phyloP scores from a whole-genome alignment of 2,329 filamentous ascomycete genomes.

The Ascochyta pisi region DNA sequence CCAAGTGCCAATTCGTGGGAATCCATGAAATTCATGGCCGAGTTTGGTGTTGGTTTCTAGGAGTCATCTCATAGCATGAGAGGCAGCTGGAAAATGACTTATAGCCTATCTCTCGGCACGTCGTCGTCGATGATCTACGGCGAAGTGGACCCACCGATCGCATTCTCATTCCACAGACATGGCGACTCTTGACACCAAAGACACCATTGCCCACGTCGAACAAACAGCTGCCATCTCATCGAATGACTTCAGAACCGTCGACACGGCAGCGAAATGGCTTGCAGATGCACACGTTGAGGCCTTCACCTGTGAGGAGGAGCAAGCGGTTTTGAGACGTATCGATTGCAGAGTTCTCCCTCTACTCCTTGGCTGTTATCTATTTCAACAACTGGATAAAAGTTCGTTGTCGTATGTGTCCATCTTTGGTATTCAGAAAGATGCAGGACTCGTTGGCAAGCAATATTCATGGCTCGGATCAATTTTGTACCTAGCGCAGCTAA shows the following conservation, averaged over 20 bases:
- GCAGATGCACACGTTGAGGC: constrained; percentile 48
- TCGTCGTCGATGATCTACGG: background rate
- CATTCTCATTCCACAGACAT: background rate
- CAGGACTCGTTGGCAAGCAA: constrained; percentile 56
- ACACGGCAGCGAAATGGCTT: constrained; percentile 58
- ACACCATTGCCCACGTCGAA: constrained; percentile 27
- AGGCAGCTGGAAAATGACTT: background rate
- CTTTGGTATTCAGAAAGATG: constrained; percentile 58
- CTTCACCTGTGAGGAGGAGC: constrained; percentile 60
- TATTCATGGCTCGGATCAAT: constrained; percentile 68
- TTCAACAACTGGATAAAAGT: constrained; percentile 63
- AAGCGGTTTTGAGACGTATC: constrained; percentile 58
- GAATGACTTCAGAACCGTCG: constrained; percentile 24
- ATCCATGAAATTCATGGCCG: background rate
- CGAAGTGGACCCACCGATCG: background rate
- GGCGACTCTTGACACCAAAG: constrained; percentile 16
- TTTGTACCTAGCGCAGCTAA: constrained; percentile 64
- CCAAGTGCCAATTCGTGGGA: background rate
- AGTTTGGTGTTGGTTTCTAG: background rate
- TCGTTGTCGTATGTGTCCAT: constrained; percentile 55
- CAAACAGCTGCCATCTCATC: constrained; percentile 1
- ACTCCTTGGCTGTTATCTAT: constrained; percentile 66
- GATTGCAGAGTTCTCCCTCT: constrained; percentile 59
- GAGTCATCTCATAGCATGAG: background rate
- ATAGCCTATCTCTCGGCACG: too few species aligned